A percentile compares a stretch with the other conserved stretches of the same genome.
Evolutionary conservation across 176 grass and related monocot species (phyloP).

Genomic region (Urochloa ruziziensis): DNA sequence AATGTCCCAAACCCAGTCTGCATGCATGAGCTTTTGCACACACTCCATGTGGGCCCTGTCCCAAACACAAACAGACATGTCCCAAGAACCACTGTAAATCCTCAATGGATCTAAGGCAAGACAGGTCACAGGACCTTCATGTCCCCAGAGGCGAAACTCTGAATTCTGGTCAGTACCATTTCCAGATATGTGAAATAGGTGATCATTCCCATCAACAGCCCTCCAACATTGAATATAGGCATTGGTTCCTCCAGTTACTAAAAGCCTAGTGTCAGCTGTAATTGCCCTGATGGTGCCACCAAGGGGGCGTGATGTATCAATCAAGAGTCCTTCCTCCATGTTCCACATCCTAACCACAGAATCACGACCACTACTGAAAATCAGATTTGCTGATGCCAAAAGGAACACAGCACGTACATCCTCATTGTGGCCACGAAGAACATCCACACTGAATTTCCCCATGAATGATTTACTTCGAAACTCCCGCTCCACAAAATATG

Average conservation of each 20-base stretch:
- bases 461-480: slow-evolving; percentile 78
- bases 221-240: slow-evolving; percentile 90
- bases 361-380: slow-evolving; percentile 88
- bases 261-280: slow-evolving; percentile 66
- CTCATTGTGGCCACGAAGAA: slow-evolving; percentile 73
- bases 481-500: slow-evolving; percentile 80
- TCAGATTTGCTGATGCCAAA: slow-evolving; percentile 60
- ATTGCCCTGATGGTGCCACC: slow-evolving; percentile 91
- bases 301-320: slow-evolving; percentile 72
- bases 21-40: slow-evolving; percentile 77
- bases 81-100: slow-evolving; percentile 97
- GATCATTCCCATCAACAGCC: slow-evolving; percentile 56
- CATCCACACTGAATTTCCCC: slow-evolving; percentile 71
- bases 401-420: slow-evolving; percentile 78
- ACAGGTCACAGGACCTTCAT: slow-evolving; percentile 94
- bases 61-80: slow-evolving; percentile 90
- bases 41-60: slow-evolving; percentile 74
- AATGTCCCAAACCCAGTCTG: slow-evolving; percentile 84
- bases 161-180: slow-evolving; percentile 39
- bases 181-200: slow-evolving; percentile 60
- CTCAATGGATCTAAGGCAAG: slow-evolving; percentile 69
- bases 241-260: slow-evolving; percentile 82
- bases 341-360: slow-evolving; percentile 82
- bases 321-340: slow-evolving; percentile 78
- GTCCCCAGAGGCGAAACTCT: slow-evolving; percentile 84